phyloP scores from a whole-genome alignment of 495 filamentous ascomycete genomes.

The Entonaema liquescens region DNA sequence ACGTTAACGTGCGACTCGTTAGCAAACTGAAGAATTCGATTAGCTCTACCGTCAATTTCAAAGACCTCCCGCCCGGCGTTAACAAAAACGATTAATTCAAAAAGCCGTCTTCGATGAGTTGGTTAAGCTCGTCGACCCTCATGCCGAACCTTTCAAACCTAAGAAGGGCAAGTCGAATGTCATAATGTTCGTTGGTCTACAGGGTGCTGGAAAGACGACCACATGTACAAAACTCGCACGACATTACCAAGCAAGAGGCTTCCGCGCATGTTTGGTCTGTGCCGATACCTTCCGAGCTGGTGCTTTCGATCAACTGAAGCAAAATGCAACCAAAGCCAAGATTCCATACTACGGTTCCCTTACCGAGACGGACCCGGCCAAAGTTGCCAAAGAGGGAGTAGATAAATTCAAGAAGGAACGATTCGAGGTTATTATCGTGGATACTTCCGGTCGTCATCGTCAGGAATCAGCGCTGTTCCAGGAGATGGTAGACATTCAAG shows the following conservation, averaged over 20 bases:
- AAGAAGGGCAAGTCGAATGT: conserved; percentile 96
- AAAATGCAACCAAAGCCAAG: conserved; percentile 98
- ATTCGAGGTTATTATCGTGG: conserved; percentile 98
- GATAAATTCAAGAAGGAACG: conserved; percentile 99
- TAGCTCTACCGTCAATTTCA: conserved; percentile 88
- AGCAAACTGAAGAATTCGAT: conserved; percentile 92
- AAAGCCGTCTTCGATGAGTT: conserved; percentile 98
- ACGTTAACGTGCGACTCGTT: conserved; percentile 96
- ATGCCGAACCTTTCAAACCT: conserved; percentile 94
- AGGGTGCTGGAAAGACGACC: conserved; percentile 97
- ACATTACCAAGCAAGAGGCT: conserved; percentile 92
- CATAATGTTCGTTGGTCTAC: conserved; percentile 99
- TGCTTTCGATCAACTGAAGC: conserved; percentile 98
- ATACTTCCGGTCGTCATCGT: conserved; percentile 92
- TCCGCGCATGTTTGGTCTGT: conserved; percentile 94
- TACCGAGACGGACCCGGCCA: conserved; percentile 93
- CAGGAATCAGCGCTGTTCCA: conserved; percentile 96
- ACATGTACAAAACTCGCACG: conserved; percentile 97
- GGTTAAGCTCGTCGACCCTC: conserved; percentile 93
- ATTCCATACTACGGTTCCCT: conserved; percentile 98
- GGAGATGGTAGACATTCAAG: conserved; percentile 98
- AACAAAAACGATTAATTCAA: conserved; percentile 99
- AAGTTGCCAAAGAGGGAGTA: conserved; percentile 92
- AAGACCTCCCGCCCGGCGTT: conserved; percentile 82
- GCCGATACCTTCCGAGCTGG: conserved; percentile 98